phyloP scores from a whole-genome alignment of 257 asterid species.

The Fraxinus excelsior region DNA sequence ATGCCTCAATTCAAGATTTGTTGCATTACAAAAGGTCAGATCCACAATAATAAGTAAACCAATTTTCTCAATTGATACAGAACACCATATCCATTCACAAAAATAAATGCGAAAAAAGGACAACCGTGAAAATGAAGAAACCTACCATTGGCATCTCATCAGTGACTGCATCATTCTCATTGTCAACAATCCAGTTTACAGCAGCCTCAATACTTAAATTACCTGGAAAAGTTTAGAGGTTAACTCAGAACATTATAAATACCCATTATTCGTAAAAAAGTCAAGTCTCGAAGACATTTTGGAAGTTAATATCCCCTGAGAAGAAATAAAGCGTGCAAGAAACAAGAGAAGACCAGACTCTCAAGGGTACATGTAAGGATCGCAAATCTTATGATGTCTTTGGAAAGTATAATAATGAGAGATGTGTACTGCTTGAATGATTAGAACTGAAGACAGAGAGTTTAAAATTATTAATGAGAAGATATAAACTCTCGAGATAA shows the following conservation, averaged over 20 bases:
- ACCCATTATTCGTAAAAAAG: background rate
- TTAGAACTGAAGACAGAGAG: background rate
- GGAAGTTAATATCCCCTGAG: too few relatives aligned
- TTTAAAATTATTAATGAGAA: background rate
- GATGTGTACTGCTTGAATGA: background rate
- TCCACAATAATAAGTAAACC: background rate
- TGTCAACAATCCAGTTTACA: slow-evolving; percentile 64
- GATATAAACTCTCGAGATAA: background rate
- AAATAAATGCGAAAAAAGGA: background rate
- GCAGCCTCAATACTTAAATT: slow-evolving; percentile 73
- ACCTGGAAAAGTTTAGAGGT: slow-evolving; percentile 39
- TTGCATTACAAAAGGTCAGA: background rate
- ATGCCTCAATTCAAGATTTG: background rate
- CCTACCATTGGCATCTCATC: slow-evolving; percentile 51
- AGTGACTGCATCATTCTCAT: slow-evolving; percentile 44
- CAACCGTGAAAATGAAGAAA: slow-evolving; percentile 19
- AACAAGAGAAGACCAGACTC: background rate
- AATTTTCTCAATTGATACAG: background rate
- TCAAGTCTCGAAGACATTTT: background rate
- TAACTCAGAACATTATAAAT: background rate
- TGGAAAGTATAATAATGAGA: background rate
- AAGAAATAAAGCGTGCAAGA: background rate
- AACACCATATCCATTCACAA: background rate
- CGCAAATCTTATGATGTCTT: background rate
- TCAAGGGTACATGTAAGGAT: background rate